Base-by-base conservation (phyloP, 768 basidiomycete species). In the Mycena venus region DNA sequence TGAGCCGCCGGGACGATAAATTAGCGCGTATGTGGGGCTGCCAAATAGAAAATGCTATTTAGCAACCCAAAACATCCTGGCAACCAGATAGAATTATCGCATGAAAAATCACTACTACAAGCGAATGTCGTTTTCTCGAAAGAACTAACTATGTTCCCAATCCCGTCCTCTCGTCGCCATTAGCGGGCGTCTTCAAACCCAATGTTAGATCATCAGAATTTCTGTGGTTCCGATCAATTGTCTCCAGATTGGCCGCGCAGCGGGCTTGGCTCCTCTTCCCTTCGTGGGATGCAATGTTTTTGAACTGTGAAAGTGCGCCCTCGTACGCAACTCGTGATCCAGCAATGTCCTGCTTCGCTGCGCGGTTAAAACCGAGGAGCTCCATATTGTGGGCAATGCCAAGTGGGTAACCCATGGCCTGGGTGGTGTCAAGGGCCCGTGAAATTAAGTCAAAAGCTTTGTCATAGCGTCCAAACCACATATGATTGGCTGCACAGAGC, bases 351-450 rank as follows among this genome's bases (percentile, higher is more conserved):
- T 56, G 19, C 32, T 51, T 68, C 19, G 58, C 62, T 15, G 67
- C 49, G 23, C 40, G 53, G 49, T 67, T 65, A 25, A 63, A 75
- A 10, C 53, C 76, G 21, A 77, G 68, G 15, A 60, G 51, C 42
- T 75, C 70, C 53, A 75, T 31, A 44, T 32, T 62, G 40, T 75
- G 74, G 21, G 69, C 76, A 49, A 68, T 75, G 2, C 31, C 56
- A 32, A 68, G 40, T 7, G 67, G 56, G 8, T 10, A 21, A 31
- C 67, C 67, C 29, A 59, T 9, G 9, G 49, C 40, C 32, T 40
- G 67, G 25, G 15, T 27, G 12, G 10, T 12, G 12, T 14, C 32
- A 49, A 68, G 67, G 3, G 42, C 29, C 25, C n/a, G 56, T 25
- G 10, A 15, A 17, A 59, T 40, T 3, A 56, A 10, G 15, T 8